Base-by-base conservation (phyloP, 768 basidiomycete genomes). In the Mycena sanguinolenta region DNA sequence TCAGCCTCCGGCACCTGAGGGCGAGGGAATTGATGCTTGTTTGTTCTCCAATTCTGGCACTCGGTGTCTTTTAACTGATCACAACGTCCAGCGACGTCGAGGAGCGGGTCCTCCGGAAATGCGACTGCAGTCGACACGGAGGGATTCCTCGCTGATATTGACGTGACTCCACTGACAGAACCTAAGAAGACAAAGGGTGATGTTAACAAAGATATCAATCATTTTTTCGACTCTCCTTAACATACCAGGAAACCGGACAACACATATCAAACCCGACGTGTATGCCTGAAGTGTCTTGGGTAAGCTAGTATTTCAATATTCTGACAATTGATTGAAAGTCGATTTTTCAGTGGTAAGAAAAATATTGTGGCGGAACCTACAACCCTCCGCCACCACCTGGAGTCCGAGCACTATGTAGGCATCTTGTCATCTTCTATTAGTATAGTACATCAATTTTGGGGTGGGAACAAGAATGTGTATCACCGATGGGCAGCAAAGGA, bases 351-450 rank as follows among this genome's bases (percentile, higher is more conserved):
- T 13, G 38, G 63, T 21, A 49, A 60, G 49, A 69, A 63, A 27
- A 61, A 21, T 13, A 52, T 75, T 13, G 58, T 62, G 12, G 63
- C 61, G 12, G 55, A 75, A 23, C 30, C 67, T 1, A 63, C 71
- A 5, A 75, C 74, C 7, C 60, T 73, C 5, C 44, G 72, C 12
- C 58, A 72, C 21, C 74, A 75, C 46, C 46, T 70, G 30, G 66
- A 73, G 39, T 38, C 62, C 8, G 49, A 66, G 12, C 73, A 74
- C 65, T 52, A 54, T 25, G 75, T 75, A 44, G n/a, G 62, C n/a
- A n/a, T n/a, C n/a, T n/a, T 30, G 42, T 28, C 5, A 30, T 38
- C 17, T 36, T 25, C 36, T 19, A 9, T 7, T 9, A 1, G 4
- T 14, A 30, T n/a, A 63, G 4, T 39, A 7, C 8, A n/a, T n/a